These are phyloP conservation scores for Yarrowia sp. DNA, from an alignment of 805 yeast species.

Conservation along the genomic window DNA sequence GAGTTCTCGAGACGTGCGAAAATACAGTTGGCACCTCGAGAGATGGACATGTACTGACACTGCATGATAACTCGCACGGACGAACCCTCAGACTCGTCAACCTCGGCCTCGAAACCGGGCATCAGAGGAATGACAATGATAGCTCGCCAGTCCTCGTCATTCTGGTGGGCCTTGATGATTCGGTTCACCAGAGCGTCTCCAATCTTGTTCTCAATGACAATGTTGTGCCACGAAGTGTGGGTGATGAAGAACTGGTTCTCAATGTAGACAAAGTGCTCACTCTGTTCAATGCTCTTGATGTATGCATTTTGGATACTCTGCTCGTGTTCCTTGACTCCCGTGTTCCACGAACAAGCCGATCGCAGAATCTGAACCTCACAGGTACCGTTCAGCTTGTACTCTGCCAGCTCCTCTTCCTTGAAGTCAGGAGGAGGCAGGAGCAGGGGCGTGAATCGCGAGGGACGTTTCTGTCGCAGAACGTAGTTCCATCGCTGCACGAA, in stretches of 20 bases:
- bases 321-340: slow-evolving; percentile 85
- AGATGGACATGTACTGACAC: slow-evolving; percentile 92
- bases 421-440: slow-evolving; percentile 92
- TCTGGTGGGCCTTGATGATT: slow-evolving; percentile 83
- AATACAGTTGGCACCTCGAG: slow-evolving; percentile 86
- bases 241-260: slow-evolving; percentile 96
- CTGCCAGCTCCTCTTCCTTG: slow-evolving; percentile 70
- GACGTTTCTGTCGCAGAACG: slow-evolving; percentile 87
- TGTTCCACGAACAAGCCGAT: slow-evolving; percentile 92
- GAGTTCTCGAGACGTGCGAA: slow-evolving; percentile 78
- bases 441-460: slow-evolving; percentile 91
- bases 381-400: slow-evolving; percentile 71
- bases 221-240: slow-evolving; percentile 77
- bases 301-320: slow-evolving; percentile 93
- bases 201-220: slow-evolving; percentile 81
- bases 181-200: slow-evolving; percentile 99
- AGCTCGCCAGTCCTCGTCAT: slow-evolving; percentile 84
- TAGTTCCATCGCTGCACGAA: slow-evolving; percentile 98
- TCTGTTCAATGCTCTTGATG: slow-evolving; percentile 84
- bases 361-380: slow-evolving; percentile 91
- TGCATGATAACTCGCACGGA: slow-evolving; percentile 96
- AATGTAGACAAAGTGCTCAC: slow-evolving; percentile 90
- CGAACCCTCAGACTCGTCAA: slow-evolving; percentile 91
- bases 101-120: slow-evolving; percentile 93
- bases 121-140: slow-evolving; percentile 89